phyloP scores from a whole-genome alignment of 2,329 filamentous ascomycete species.

The Alternaria hordeiaustralica region DNA sequence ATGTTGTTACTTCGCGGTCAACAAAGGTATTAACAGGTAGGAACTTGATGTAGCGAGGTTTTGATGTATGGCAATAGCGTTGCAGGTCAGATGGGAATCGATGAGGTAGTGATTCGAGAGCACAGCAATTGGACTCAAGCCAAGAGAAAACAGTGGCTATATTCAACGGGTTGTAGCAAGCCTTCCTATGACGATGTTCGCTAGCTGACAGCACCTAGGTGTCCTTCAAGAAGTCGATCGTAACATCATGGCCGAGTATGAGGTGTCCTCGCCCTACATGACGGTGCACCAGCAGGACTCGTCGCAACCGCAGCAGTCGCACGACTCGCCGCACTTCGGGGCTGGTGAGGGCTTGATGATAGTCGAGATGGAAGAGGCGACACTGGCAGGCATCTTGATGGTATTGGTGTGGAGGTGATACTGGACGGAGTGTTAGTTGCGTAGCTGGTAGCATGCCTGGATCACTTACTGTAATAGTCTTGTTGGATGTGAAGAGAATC shows the following conservation, averaged over 20 bases:
- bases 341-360: conserved; percentile 48
- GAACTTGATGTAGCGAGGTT: background rate
- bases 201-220: background rate
- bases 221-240: background rate
- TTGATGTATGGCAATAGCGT: background rate
- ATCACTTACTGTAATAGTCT: background rate
- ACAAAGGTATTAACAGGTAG: background rate
- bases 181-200: background rate
- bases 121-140: background rate
- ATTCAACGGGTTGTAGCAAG: background rate
- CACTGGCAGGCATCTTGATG: conserved; percentile 41
- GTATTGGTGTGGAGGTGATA: background rate
- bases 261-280: conserved; percentile 4
- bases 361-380: conserved; percentile 43
- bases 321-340: conserved; percentile 43
- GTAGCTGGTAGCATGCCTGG: background rate
- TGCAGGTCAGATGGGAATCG: background rate
- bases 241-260: background rate
- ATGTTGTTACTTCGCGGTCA: background rate
- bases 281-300: conserved; percentile 38
- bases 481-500: background rate
- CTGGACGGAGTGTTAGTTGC: background rate
- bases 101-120: background rate
- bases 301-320: conserved; percentile 49
- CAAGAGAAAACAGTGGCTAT: background rate